A percentile compares a stretch with the other conserved stretches of the same genome.
Conservation (phyloP, 2,329 filamentous ascomycete species). For the Nakataea oryzae region DNA sequence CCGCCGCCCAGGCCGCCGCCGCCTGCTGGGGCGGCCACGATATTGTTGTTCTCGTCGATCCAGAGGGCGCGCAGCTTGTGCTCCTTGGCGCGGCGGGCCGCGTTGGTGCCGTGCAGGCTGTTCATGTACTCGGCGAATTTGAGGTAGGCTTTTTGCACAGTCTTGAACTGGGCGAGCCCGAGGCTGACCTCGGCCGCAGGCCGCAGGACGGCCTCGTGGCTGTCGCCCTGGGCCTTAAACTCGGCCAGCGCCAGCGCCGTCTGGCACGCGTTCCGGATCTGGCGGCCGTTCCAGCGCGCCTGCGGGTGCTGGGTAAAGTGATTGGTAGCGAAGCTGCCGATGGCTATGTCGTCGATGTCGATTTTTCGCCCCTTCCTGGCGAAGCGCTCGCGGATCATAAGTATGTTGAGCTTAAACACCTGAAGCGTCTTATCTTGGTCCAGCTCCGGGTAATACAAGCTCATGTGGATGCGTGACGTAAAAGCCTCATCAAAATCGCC, state of each 20-base stretch:
- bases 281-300: constrained; percentile 20
- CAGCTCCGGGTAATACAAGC: constrained; percentile 19
- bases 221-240: constrained; percentile 8
- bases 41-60: background rate
- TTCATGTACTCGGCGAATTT: constrained; percentile 5
- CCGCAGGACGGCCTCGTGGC: background rate
- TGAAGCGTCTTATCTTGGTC: background rate
- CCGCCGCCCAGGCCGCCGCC: too few relatives aligned
- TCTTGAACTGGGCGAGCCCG: constrained; percentile 3
- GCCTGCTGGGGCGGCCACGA: background rate
- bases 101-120: background rate
- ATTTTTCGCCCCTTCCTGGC: constrained; percentile 5
- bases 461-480: constrained; percentile 23
- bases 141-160: constrained; percentile 9
- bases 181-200: constrained; percentile 4
- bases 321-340: constrained; percentile 9
- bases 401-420: background rate
- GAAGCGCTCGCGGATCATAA: background rate
- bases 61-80: background rate
- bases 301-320: constrained; percentile 9
- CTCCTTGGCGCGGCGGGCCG: background rate
- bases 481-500: constrained; percentile 30
- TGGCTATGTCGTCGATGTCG: constrained; percentile 11
- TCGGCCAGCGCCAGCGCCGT: constrained; percentile 17
- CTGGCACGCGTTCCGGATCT: constrained; percentile 22